Evolutionary conservation across 257 asterid genomes (phyloP).

Genomic region (Rhazya stricta): DNA sequence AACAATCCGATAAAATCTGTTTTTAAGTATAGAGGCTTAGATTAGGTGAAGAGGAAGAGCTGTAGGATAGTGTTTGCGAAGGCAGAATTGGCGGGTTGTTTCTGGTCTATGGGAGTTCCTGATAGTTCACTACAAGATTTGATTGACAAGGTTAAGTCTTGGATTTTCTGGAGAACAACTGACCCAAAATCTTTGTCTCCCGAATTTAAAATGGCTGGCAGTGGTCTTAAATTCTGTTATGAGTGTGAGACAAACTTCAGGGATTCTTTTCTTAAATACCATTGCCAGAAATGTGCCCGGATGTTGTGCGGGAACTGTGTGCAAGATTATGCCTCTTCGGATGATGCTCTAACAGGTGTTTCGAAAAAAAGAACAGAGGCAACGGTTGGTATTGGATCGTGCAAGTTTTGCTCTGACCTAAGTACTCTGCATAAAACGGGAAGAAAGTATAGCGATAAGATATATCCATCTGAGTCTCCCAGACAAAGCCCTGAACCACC

Average conservation of each 20-base stretch:
- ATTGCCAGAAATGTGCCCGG: constrained; percentile 57
- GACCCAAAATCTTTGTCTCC: constrained; percentile 26
- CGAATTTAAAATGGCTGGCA: constrained; percentile 39
- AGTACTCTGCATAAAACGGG: constrained; percentile 30
- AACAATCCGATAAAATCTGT: constrained; percentile 19
- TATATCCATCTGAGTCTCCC: constrained; percentile 79
- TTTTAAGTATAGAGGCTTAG: constrained; percentile 14
- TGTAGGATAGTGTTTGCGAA: constrained; percentile 9
- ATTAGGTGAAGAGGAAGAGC: constrained; percentile 18
- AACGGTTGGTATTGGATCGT: constrained; percentile 29
- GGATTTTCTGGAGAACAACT: constrained; percentile 48
- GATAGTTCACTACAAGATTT: constrained; percentile 52
- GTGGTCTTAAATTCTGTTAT: constrained; percentile 31
- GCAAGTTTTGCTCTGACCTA: constrained; percentile 52
- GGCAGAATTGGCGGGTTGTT: constrained; percentile 33
- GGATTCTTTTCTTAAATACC: constrained; percentile 40
- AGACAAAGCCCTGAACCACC: constrained; percentile 69
- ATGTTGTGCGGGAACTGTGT: constrained; percentile 53
- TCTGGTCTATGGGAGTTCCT: constrained; percentile 64
- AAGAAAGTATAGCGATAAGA: constrained; percentile 51
- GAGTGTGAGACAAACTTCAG: constrained; percentile 40
- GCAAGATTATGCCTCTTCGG: constrained; percentile 32
- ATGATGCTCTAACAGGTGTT: constrained; percentile 28
- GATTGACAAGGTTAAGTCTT: constrained; percentile 61
- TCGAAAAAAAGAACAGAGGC: constrained; percentile 23